Conservation (phyloP, 1,139 yeast genomes). For the Eremothecium coryli region DNA sequence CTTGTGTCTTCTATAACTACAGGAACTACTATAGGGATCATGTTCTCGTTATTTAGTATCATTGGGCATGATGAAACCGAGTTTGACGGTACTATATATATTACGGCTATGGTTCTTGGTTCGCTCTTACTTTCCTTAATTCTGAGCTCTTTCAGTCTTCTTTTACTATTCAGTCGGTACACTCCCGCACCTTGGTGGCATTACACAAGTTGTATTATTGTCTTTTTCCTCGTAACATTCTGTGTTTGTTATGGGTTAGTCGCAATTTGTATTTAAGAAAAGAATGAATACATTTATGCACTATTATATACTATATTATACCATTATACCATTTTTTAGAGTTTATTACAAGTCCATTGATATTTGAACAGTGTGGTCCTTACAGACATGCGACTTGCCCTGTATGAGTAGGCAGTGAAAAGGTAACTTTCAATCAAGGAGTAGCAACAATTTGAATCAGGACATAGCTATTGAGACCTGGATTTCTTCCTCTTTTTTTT, state of each 20-base stretch:
- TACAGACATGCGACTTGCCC: too few relatives aligned
- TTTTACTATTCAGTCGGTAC: conserved; percentile 36
- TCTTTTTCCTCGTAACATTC: conserved; percentile 35
- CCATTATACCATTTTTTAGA: too few relatives aligned
- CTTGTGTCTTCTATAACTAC: conserved; percentile 39
- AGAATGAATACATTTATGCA: too few relatives aligned
- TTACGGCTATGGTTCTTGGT: conserved; percentile 17
- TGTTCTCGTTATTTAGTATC: conserved; percentile 32
- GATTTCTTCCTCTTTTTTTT: conserved; percentile 33
- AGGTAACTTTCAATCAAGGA: too few relatives aligned
- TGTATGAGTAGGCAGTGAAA: too few relatives aligned
- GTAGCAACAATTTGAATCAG: too few relatives aligned
- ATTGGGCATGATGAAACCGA: conserved; percentile 20
- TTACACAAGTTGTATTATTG: conserved; percentile 32
- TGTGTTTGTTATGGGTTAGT: conserved; percentile 41
- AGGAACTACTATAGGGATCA: conserved; percentile 40
- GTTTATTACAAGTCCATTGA: background rate
- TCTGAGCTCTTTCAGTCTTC: conserved; percentile 33
- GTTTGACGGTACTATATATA: conserved; percentile 16
- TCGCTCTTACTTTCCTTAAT: conserved; percentile 33
- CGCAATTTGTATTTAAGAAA: conserved; percentile 21
- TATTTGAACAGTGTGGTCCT: background rate
- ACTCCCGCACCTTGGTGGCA: conserved; percentile 36
- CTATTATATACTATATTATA: too few relatives aligned
- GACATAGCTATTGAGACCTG: too few relatives aligned